A percentile compares a stretch with the other conserved stretches of the same genome.
Evolutionary conservation across 1,284 basidiomycete genomes (phyloP).

Genomic region (Meripilus lineatus): DNA sequence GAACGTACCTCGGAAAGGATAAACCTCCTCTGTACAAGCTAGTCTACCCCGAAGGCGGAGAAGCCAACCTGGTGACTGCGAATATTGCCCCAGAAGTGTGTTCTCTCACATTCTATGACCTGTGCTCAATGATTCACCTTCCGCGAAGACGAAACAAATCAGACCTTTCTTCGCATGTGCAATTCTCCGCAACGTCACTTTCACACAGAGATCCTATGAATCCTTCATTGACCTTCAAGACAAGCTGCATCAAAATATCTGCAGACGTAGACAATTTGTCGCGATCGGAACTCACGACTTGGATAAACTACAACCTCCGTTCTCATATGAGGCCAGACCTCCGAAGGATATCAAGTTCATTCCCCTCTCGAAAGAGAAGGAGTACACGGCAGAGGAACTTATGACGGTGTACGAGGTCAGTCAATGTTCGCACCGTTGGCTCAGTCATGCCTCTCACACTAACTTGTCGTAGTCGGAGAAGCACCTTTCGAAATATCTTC

Average conservation of each 20-base stretch:
- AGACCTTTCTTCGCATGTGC: slow-evolving; percentile 92
- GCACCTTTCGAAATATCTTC: slow-evolving; percentile 86
- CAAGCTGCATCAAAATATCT: slow-evolving; percentile 97
- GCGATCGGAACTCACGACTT: slow-evolving; percentile 98
- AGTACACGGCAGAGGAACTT: slow-evolving; percentile 77
- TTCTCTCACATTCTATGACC: slow-evolving; percentile 8
- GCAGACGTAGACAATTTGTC: slow-evolving; percentile 86
- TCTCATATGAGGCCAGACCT: slow-evolving; percentile 87
- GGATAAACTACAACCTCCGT: slow-evolving; percentile 83
- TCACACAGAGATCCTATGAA: slow-evolving; percentile 87
- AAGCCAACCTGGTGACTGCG: slow-evolving; percentile 61
- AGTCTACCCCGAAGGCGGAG: slow-evolving; percentile 61
- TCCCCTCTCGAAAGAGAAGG: slow-evolving; percentile 75
- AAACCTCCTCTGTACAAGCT: slow-evolving; percentile 72
- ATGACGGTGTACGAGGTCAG: slow-evolving; percentile 89
- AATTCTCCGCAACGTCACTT: slow-evolving; percentile 84
- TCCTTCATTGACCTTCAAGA: slow-evolving; percentile 99
- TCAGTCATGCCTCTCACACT: background rate
- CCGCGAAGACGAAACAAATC: slow-evolving; percentile 68
- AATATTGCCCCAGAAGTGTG: slow-evolving; percentile 68
- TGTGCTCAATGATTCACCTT: slow-evolving; percentile 2
- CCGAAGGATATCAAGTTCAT: slow-evolving; percentile 90
- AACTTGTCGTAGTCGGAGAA: slow-evolving; percentile 71
- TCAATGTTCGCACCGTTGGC: background rate
- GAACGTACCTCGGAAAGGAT: slow-evolving; percentile 78